Conservation (phyloP, 2,329 filamentous ascomycete genomes). For the Ophiostoma populinum region DNA sequence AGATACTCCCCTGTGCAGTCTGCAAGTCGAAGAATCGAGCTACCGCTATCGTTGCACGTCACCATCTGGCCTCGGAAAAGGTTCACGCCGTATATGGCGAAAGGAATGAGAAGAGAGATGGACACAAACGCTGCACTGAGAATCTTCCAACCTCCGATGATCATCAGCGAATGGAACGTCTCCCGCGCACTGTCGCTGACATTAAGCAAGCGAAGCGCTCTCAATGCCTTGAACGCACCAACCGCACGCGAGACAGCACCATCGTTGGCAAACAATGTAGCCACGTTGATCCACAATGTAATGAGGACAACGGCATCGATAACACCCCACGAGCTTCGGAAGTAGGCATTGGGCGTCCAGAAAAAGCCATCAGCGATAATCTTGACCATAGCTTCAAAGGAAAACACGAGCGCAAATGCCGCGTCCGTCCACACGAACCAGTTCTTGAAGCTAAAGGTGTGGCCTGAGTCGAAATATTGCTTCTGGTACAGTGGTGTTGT, state of each 20-base stretch:
- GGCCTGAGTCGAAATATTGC: constrained; percentile 52
- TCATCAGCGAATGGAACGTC: constrained; percentile 92
- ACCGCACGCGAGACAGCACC: constrained; percentile 77
- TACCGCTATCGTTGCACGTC: constrained; percentile 56
- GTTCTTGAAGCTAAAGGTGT: constrained; percentile 44
- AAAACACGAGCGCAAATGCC: constrained; percentile 76
- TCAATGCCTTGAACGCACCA: constrained; percentile 89
- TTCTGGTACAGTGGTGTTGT: constrained; percentile 91
- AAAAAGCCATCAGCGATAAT: constrained; percentile 89
- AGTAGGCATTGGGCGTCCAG: constrained; percentile 94
- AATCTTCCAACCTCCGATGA: constrained; percentile 88
- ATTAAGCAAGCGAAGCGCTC: constrained; percentile 80
- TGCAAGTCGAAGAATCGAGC: constrained; percentile 38
- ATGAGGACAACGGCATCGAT: constrained; percentile 85
- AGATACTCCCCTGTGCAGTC: constrained; percentile 76
- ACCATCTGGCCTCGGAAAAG: constrained; percentile 74
- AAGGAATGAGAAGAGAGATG: constrained; percentile 82
- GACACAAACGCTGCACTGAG: constrained; percentile 86
- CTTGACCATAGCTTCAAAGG: constrained; percentile 74
- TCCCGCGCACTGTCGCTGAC: constrained; percentile 90
- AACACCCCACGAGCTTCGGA: constrained; percentile 89
- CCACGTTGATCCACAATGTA: constrained; percentile 89
- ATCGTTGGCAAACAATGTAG: constrained; percentile 64
- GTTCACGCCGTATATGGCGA: constrained; percentile 90
- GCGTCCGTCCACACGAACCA: constrained; percentile 96